Base-by-base conservation (phyloP, 768 basidiomycete species). In the Stropharia rugosoannulata region DNA sequence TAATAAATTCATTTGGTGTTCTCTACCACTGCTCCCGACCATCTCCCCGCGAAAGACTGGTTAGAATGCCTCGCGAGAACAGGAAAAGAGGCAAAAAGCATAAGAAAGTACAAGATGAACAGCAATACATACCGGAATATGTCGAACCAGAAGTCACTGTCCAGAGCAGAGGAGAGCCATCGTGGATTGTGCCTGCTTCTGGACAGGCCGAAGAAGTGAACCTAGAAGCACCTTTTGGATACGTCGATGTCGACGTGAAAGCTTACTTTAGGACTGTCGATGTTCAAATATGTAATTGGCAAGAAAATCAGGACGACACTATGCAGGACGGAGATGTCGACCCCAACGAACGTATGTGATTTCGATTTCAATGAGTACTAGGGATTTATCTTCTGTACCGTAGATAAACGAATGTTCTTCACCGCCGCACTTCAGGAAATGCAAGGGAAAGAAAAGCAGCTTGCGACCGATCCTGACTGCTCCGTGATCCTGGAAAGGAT, bases 381-480 rank as follows among this genome's bases (percentile, higher is more conserved):
- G 32, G 32, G n/a, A 50, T 19, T n/a, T 16, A 15, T n/a, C 45
- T 36, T 35, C 51, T 18, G 36, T 50, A 6, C 13, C 12, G 47
- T 68, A 92, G 93, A 91, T 64, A 80, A 86, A 51, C 81, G 85
- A 16, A 72, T 90, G 55, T 91, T 96, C 63, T 82, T 96, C 51
- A 73, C 87, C 27, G 90, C 94, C 1, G 93, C 94, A 16, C 73
- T 98, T 27, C 78, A 80, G 15, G 93, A 97, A 64, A 89, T 97
- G 83, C 78, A 79, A 19, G 87, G 83, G 5, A 94, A 96, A 68
- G 97, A 98, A 72, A 87, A 88, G 49, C 86, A 89, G 57, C 82
- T 97, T 10, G 86, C 94, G 0, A 95, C 95, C 1, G 97, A 99
- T 70, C 91, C 93, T 5, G 95, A 98, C 57, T 95, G 93, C 64